Evolutionary conservation across 148 eudicot species (phyloP).

Genomic region (Cornus controversa): DNA sequence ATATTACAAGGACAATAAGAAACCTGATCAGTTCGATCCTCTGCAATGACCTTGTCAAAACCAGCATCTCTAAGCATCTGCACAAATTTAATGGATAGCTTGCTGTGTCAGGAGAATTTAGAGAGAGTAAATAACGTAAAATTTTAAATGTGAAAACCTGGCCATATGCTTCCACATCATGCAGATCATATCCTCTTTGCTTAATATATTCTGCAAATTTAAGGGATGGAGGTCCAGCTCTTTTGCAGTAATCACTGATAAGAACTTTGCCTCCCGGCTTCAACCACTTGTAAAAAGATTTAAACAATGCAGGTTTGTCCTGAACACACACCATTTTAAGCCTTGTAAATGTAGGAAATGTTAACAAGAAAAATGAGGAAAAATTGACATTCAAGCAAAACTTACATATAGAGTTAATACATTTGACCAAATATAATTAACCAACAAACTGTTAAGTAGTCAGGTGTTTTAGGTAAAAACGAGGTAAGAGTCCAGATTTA

Average conservation of each 20-base stretch:
- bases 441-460: neutral
- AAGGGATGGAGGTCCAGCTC: conserved; percentile 52
- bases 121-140: neutral
- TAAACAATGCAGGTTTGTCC: conserved; percentile 83
- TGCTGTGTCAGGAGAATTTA: neutral
- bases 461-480: neutral
- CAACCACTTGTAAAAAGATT: conserved; percentile 79
- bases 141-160: conserved; percentile 29
- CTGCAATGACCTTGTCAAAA: conserved; percentile 63
- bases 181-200: conserved; percentile 89
- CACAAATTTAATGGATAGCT: neutral
- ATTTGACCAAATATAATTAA: neutral
- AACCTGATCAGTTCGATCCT: conserved; percentile 83
- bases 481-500: neutral
- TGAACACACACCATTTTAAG: conserved; percentile 23
- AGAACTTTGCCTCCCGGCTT: conserved; percentile 85
- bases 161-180: conserved; percentile 70
- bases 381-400: neutral
- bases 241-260: conserved; percentile 78
- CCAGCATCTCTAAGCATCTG: conserved; percentile 88
- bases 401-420: neutral
- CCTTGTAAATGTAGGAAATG: neutral
- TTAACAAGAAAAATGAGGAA: neutral
- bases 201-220: conserved; percentile 69
- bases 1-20: neutral